These are phyloP conservation scores for Termitomyces sp. DNA, from an alignment of 768 basidiomycete genomes.

Conservation along the genomic window DNA sequence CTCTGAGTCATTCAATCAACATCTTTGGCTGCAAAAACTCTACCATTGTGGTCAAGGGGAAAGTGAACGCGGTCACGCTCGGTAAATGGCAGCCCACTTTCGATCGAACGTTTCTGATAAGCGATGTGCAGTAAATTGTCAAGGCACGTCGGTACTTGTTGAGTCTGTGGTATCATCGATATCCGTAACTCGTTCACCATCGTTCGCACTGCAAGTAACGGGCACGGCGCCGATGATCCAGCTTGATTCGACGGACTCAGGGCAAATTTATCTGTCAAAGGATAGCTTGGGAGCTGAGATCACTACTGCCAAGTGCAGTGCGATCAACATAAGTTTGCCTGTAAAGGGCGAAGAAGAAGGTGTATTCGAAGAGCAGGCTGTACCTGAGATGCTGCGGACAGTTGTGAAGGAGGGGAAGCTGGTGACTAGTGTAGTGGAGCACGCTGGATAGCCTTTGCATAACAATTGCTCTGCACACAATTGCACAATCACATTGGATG, in stretches of 20 bases:
- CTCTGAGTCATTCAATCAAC: constrained; percentile 81
- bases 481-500: not conserved
- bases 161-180: constrained; percentile 92
- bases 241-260: constrained; percentile 91
- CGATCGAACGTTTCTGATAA: constrained; percentile 2
- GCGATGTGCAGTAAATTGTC: constrained; percentile 66
- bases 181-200: constrained; percentile 86
- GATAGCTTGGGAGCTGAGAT: constrained; percentile 76
- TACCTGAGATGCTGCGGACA: constrained; percentile 96
- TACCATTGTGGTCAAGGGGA: constrained; percentile 82
- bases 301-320: constrained; percentile 89
- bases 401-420: constrained; percentile 77
- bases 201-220: constrained; percentile 89
- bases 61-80: constrained; percentile 90
- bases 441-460: constrained; percentile 44
- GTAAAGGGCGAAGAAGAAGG: constrained; percentile 89
- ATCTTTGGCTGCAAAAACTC: constrained; percentile 88
- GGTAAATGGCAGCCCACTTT: constrained; percentile 38
- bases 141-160: constrained; percentile 81
- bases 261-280: constrained; percentile 90
- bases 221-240: constrained; percentile 90
- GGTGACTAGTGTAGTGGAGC: constrained; percentile 87
- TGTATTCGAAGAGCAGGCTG: constrained; percentile 80
- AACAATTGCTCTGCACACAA: not conserved
- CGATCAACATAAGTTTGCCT: constrained; percentile 87